Percentiles rank a stretch among this genome's conserved stretches.
Evolutionary conservation across 495 filamentous ascomycete species (phyloP).

Genomic region (Glutinoglossum americanum): DNA sequence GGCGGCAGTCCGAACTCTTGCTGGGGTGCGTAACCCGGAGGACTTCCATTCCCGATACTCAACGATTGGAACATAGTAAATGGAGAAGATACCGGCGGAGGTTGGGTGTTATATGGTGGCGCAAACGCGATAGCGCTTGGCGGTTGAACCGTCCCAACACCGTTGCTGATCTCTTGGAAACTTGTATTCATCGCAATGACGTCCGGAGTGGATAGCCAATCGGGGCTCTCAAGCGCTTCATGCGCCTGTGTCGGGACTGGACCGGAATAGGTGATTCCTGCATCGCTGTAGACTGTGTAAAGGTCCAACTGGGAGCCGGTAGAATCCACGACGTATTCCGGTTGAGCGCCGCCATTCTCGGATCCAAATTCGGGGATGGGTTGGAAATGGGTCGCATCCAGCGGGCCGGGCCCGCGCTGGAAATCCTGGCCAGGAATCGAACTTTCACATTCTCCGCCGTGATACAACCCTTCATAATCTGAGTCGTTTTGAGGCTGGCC

Average conservation of each 20-base stretch:
- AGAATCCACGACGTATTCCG: no score
- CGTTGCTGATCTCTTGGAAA: background rate
- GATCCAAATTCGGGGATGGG: no score
- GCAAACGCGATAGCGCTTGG: background rate
- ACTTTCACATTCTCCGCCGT: no score
- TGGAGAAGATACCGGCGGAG: background rate
- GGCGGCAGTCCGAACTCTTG: background rate
- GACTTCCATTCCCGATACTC: background rate
- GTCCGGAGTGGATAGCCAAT: background rate
- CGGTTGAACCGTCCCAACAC: background rate
- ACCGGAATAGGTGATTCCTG: no score
- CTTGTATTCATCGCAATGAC: background rate
- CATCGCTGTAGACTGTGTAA: no score
- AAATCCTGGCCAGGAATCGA: no score
- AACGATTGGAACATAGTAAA: background rate
- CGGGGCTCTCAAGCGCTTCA: background rate
- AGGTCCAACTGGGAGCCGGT: no score
- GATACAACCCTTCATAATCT: no score
- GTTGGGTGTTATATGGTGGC: background rate
- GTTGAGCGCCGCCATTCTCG: no score
- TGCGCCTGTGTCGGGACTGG: background rate
- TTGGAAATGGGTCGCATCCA: no score
- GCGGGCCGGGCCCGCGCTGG: no score
- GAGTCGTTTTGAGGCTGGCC: no score
- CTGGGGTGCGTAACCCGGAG: background rate